phyloP scores from a whole-genome alignment of 2,329 filamentous ascomycete genomes.

The Neonectria faginata region DNA sequence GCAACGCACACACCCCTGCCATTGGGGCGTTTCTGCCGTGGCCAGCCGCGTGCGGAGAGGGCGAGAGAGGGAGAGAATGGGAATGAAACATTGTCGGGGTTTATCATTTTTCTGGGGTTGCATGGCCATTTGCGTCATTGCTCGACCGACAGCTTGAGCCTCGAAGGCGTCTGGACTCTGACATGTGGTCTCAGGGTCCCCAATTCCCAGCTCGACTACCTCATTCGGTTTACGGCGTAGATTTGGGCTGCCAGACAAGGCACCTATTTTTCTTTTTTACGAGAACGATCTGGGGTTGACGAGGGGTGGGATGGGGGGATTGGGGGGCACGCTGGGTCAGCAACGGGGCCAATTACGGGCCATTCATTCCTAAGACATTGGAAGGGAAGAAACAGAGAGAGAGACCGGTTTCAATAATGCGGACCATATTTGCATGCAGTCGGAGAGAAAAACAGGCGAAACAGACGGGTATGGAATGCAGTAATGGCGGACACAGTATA shows the following conservation, averaged over 20 bases:
- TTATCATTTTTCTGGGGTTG: slow-evolving; percentile 15
- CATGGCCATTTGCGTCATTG: slow-evolving; percentile 26
- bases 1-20: slow-evolving; percentile 19
- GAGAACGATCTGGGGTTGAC: slow-evolving; percentile 39
- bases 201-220: slow-evolving; percentile 23
- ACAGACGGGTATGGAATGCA: not conserved
- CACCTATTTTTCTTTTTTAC: not conserved
- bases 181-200: slow-evolving; percentile 22
- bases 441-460: not conserved
- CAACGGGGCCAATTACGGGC: slow-evolving; percentile 34
- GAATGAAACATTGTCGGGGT: not conserved
- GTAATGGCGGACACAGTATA: not conserved
- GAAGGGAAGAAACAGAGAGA: not conserved
- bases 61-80: not conserved
- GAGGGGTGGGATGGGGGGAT: slow-evolving; percentile 26
- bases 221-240: slow-evolving; percentile 33
- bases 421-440: not conserved
- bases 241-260: slow-evolving; percentile 26
- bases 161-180: slow-evolving; percentile 16
- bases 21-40: slow-evolving; percentile 29
- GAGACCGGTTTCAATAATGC: not conserved
- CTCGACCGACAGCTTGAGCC: slow-evolving; percentile 17
- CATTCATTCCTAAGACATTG: slow-evolving; percentile 32
- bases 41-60: slow-evolving; percentile 24
- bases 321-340: slow-evolving; percentile 26